Evolutionary conservation across 768 basidiomycete species (phyloP), one percentile per base, ranked within the genome.

Genomic region (Lanmaoa rubissima): DNA sequence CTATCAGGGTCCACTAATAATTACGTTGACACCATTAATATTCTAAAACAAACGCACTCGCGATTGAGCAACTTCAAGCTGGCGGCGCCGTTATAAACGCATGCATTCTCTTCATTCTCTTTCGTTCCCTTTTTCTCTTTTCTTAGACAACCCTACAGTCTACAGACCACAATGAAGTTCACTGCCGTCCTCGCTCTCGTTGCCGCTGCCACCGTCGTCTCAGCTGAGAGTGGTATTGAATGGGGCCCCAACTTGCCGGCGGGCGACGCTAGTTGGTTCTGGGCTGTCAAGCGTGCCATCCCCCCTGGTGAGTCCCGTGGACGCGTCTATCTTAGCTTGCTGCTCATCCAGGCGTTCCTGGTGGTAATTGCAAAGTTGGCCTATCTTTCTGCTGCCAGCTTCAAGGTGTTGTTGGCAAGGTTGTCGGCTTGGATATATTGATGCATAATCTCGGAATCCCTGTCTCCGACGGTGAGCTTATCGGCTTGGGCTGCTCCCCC

Each of bases 141-240:
- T 35, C 55, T 24, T 24, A 24, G 21, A 24, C 21, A 24, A 24
- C 21, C 21, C 21, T 24, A 24, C 36, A 24, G 21, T 24, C 17
- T 19, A 11, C 34, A 28, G 51, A 28, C 9, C 52, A 68, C 45
- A 50, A 72, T 72, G 71, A 72, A 67, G 65, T 64, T 73, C 61
- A 34, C 65, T 32, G 46, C 55, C 24, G 48, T 67, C 51, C 59
- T 79, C 59, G 68, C 79, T 49, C 59, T 81, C 53, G 65, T 74
- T 45, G 72, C 75, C 24, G 69, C 73, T 13, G 75, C 71, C 39
- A 69, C 75, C 39, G 53, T 67, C 10, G 75, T 74, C 59, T 75
- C 73, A n/a, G 72, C 73, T 13, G 28, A 24, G 21, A 24, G 21
- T 24, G 21, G 21, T 24, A 24, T 24, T 24, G n/a, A n/a, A n/a